A percentile compares a stretch with the other conserved stretches of the same genome.
phyloP scores from a whole-genome alignment of 345 rosid species.

The Nephelium lappaceum region DNA sequence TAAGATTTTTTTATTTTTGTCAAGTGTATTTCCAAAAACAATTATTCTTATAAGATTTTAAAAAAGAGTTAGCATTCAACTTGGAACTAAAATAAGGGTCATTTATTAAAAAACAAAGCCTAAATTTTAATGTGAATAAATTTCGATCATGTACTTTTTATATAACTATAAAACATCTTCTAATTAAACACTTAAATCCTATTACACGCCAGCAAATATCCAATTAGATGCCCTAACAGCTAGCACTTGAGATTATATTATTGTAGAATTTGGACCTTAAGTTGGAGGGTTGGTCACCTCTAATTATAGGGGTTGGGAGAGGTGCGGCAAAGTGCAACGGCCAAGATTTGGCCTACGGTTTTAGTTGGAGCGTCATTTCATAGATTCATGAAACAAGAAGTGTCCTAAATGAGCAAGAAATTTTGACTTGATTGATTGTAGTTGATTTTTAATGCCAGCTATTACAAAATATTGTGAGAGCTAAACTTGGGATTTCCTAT shows the following conservation, averaged over 20 bases:
- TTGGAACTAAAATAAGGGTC: too few species aligned
- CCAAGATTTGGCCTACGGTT: not conserved
- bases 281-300: not conserved
- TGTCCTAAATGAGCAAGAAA: not conserved
- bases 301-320: not conserved
- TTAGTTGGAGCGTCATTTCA: not conserved
- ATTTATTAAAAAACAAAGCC: too few species aligned
- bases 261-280: not conserved
- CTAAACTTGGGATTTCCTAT: too few species aligned
- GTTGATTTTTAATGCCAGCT: not conserved
- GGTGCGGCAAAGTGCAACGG: not conserved
- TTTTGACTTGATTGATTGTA: not conserved
- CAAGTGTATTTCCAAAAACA: too few species aligned
- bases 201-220: not conserved
- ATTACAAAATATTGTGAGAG: too few species aligned
- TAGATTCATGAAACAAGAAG: not conserved
- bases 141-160: too few species aligned
- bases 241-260: not conserved
- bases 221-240: not conserved
- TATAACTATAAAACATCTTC: too few species aligned
- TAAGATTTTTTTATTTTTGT: too few species aligned
- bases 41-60: too few species aligned
- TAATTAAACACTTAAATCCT: too few species aligned
- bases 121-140: too few species aligned
- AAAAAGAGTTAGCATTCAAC: too few species aligned